Percentiles rank a stretch among this genome's conserved stretches.
phyloP scores from a whole-genome alignment of 2,329 filamentous ascomycete species.

The Stenocarpella maydis region DNA sequence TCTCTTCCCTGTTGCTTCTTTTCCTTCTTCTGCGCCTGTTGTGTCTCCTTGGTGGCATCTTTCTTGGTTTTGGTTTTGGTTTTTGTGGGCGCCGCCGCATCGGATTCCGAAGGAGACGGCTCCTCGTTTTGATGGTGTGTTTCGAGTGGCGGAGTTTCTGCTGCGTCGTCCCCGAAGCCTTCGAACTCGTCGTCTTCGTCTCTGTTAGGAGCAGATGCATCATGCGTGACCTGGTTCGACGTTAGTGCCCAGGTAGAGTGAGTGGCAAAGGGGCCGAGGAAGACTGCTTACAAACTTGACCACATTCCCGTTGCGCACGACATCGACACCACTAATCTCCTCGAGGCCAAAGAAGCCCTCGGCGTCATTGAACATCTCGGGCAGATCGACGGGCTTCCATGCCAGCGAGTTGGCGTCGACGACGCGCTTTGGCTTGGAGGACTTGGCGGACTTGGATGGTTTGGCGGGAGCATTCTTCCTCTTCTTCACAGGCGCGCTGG shows the following conservation, averaged over 20 bases:
- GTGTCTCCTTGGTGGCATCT: slow-evolving; percentile 37
- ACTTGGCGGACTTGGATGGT: neutral
- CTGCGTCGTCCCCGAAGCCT: slow-evolving; percentile 44
- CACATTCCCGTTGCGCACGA: slow-evolving; percentile 72
- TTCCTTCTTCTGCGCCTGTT: slow-evolving; percentile 42
- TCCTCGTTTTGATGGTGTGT: slow-evolving; percentile 37
- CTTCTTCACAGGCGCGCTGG: slow-evolving; percentile 22
- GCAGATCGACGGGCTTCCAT: slow-evolving; percentile 70
- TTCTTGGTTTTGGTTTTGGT: slow-evolving; percentile 32
- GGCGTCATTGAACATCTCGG: slow-evolving; percentile 84
- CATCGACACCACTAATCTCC: slow-evolving; percentile 88
- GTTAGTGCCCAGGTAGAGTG: neutral
- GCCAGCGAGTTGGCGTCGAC: slow-evolving; percentile 58
- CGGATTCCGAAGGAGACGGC: slow-evolving; percentile 29
- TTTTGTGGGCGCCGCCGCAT: slow-evolving; percentile 31
- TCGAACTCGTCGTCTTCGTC: slow-evolving; percentile 44
- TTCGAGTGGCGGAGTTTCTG: slow-evolving; percentile 35
- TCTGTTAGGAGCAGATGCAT: slow-evolving; percentile 28
- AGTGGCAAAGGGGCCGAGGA: neutral
- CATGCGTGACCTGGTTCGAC: neutral
- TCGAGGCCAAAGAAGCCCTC: slow-evolving; percentile 93
- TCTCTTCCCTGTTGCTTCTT: slow-evolving; percentile 38
- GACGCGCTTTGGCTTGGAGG: slow-evolving; percentile 48
- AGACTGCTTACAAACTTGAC: slow-evolving; percentile 61
- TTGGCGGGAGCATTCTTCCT: slow-evolving; percentile 37